Evolutionary conservation across 2,329 filamentous ascomycete species (phyloP).

Genomic region (Sporothrix globosa): DNA sequence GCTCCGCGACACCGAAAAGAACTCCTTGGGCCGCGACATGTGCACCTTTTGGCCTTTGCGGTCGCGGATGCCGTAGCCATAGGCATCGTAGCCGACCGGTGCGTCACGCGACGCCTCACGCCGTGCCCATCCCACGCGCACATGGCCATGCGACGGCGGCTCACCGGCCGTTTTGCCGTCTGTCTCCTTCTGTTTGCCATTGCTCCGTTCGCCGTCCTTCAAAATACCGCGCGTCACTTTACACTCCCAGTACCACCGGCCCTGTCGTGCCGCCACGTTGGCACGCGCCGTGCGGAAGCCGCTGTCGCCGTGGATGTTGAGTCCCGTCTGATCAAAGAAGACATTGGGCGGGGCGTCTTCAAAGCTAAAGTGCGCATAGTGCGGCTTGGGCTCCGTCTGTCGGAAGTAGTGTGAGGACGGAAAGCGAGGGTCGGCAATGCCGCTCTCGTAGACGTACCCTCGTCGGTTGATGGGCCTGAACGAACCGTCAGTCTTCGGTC

Average conservation of each 20-base stretch:
- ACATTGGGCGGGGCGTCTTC: constrained; percentile 88
- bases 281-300: constrained; percentile 89
- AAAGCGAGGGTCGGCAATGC: constrained; percentile 86
- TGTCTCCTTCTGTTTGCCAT: background rate
- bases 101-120: constrained; percentile 81
- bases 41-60: constrained; percentile 88
- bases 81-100: constrained; percentile 84
- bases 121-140: constrained; percentile 85
- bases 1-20: constrained; percentile 45
- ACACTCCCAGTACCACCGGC: constrained; percentile 92
- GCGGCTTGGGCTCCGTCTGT: constrained; percentile 82
- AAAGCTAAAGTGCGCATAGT: constrained; percentile 82
- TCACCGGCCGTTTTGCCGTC: constrained; percentile 42
- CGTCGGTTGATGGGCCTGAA: constrained; percentile 58
- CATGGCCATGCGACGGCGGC: constrained; percentile 59
- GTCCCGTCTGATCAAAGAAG: constrained; percentile 75
- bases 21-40: constrained; percentile 89
- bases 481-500: background rate
- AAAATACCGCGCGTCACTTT: constrained; percentile 73
- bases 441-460: constrained; percentile 85
- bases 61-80: constrained; percentile 92
- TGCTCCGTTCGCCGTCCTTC: constrained; percentile 57
- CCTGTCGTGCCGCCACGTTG: constrained; percentile 88
- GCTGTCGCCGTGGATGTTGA: constrained; percentile 84
- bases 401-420: constrained; percentile 87